These are phyloP conservation scores for Globisporangium takayamanum DNA, from an alignment of 352 stramenopile species.

Conservation along the genomic window DNA sequence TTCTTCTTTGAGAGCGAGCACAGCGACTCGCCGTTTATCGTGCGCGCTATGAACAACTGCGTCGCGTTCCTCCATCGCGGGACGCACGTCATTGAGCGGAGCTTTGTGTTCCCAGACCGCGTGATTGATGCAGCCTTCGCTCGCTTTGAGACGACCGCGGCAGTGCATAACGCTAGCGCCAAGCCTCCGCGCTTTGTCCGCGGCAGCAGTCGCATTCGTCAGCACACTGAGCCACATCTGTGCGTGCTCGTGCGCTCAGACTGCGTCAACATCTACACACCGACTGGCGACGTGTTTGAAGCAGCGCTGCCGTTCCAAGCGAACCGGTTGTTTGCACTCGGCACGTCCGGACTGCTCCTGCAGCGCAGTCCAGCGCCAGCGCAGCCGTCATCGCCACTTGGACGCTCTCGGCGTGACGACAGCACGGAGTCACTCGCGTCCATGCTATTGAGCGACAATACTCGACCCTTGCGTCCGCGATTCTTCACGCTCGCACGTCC, in stretches of 20 bases:
- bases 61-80: conserved; percentile 53
- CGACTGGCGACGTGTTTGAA: conserved; percentile 61
- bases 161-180: too few species aligned
- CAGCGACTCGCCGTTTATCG: conserved; percentile 23
- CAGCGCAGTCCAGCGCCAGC: conserved; percentile 38
- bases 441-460: conserved; percentile 12
- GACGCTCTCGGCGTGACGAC: neutral
- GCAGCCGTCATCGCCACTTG: conserved; percentile 16
- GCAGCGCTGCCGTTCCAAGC: conserved; percentile 70
- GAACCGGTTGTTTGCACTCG: conserved; percentile 44
- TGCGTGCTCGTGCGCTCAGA: conserved; percentile 65
- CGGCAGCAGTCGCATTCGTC: neutral
- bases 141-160: conserved; percentile 23
- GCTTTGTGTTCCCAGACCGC: conserved; percentile 50
- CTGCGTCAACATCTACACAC: conserved; percentile 61
- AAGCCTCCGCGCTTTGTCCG: neutral
- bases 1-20: conserved; percentile 33
- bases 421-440: neutral
- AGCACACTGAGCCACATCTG: conserved; percentile 22
- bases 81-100: conserved; percentile 50
- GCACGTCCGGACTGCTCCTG: conserved; percentile 39
- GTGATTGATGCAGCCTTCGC: conserved; percentile 49
- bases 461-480: conserved; percentile 24
- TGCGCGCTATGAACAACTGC: conserved; percentile 32
- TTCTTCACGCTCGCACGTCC: conserved; percentile 74